A percentile compares a stretch with the other conserved stretches of the same genome.
phyloP scores from a whole-genome alignment of 306 rosid genomes.

The Castanopsis chinensis region DNA sequence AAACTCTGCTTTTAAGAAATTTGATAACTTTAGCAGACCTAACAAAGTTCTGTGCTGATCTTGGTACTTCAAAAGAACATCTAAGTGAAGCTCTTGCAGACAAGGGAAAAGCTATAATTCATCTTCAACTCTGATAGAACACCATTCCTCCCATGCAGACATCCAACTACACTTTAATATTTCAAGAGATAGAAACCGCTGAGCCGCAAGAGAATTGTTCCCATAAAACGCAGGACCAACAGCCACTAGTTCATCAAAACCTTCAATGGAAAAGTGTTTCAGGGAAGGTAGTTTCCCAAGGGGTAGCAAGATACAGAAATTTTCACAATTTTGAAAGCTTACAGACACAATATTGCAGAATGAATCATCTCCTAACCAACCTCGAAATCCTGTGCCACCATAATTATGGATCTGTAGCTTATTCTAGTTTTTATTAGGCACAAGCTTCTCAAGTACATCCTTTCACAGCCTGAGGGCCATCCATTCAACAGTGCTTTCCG shows the following conservation, averaged over 20 bases:
- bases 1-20: no score
- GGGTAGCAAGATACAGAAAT: background rate
- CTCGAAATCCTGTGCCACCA: conserved; percentile 5
- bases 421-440: conserved; percentile 10
- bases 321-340: background rate
- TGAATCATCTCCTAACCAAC: conserved; percentile 6
- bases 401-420: background rate
- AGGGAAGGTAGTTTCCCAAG: conserved; percentile 18
- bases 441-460: conserved; percentile 11
- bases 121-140: background rate
- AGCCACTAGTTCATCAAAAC: background rate
- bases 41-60: no score
- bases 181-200: background rate
- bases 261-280: background rate
- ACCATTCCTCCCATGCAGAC: background rate
- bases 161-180: background rate
- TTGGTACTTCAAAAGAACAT: no score
- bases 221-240: conserved; percentile 13
- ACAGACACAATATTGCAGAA: background rate
- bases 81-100: background rate
- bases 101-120: background rate
- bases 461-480: no score
- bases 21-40: no score
- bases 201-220: background rate
- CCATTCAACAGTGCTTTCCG: no score